These are phyloP conservation scores for Parsonsia alboflavescens DNA, from an alignment of 257 asterid species.

Conservation along the genomic window DNA sequence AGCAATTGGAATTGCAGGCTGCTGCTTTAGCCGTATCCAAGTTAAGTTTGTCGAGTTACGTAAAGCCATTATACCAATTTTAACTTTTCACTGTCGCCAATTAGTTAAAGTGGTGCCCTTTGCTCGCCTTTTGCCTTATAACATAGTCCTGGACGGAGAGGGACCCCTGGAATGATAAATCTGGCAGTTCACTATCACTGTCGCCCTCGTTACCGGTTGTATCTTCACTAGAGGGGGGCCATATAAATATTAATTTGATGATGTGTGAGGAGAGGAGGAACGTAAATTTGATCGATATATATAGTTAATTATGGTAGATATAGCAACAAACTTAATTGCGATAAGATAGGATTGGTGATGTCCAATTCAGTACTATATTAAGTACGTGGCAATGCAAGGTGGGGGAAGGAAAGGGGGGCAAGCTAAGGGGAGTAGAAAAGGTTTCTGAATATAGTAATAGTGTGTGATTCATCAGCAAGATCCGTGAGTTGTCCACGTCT, in stretches of 20 bases:
- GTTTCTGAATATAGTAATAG: background rate
- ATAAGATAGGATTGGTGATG: background rate
- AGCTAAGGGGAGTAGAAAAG: background rate
- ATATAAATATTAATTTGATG: too few relatives aligned
- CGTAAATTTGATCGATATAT: too few relatives aligned
- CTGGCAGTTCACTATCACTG: background rate
- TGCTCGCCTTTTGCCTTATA: too few relatives aligned
- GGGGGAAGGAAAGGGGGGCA: background rate
- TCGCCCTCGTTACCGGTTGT: background rate
- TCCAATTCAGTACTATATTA: background rate
- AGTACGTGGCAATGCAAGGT: background rate
- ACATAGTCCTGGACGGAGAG: too few relatives aligned
- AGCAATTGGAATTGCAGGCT: conserved; percentile 11
- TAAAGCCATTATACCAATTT: background rate
- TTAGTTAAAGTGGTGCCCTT: background rate
- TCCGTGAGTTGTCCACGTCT: conserved; percentile 5
- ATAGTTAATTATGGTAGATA: too few relatives aligned
- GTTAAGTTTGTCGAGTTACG: background rate
- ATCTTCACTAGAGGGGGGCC: too few relatives aligned
- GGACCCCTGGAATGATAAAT: too few relatives aligned
- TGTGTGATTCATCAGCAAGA: background rate
- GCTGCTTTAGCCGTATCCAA: conserved; percentile 6
- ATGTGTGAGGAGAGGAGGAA: too few relatives aligned
- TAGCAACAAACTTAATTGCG: too few relatives aligned
- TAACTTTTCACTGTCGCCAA: conserved; percentile 16